Conservation (phyloP, 257 asterid genomes). For the Rubia yunnanensis region DNA sequence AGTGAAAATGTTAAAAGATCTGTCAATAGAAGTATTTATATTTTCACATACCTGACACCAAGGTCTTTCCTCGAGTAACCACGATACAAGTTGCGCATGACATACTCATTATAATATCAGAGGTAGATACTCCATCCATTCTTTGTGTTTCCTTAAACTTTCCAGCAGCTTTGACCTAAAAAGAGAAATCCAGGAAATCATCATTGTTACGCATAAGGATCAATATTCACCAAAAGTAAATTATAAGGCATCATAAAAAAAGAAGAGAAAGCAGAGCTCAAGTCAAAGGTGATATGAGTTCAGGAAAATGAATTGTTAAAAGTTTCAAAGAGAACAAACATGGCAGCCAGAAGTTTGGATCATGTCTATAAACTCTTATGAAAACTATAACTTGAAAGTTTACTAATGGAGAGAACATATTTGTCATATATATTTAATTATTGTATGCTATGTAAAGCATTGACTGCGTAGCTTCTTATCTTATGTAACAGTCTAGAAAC, state of each 20-base stretch:
- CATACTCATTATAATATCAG: conserved; percentile 55
- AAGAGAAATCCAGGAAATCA: conserved; percentile 7
- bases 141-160: conserved; percentile 55
- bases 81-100: conserved; percentile 64
- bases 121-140: conserved; percentile 57
- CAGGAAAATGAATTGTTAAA: not conserved
- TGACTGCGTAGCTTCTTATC: no score
- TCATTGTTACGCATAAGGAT: not conserved
- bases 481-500: no score
- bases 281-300: not conserved
- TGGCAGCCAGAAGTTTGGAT: not conserved
- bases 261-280: not conserved
- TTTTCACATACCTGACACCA: conserved; percentile 60
- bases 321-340: not conserved
- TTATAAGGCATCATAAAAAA: not conserved
- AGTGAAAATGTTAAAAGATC: not conserved
- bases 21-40: conserved; percentile 7
- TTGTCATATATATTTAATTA: no score
- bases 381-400: no score
- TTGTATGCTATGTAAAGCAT: no score
- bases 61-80: conserved; percentile 68
- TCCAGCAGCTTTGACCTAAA: conserved; percentile 48
- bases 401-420: no score
- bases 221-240: not conserved
- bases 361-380: no score